Conservation (phyloP, 1,284 basidiomycete genomes). For the Tylopilus sp. region DNA sequence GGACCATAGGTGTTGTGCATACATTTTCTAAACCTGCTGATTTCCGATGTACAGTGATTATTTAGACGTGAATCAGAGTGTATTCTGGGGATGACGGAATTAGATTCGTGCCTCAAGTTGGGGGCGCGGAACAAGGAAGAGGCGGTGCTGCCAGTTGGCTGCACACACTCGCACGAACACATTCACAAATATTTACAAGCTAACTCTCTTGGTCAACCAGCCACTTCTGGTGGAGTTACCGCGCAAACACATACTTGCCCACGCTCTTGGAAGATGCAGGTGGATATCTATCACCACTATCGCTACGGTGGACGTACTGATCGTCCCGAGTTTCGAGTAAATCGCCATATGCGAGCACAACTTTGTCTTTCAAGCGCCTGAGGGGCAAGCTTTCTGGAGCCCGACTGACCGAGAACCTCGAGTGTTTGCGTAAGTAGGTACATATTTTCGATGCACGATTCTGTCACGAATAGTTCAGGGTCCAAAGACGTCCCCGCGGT, state of each 20-base stretch:
- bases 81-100: neutral
- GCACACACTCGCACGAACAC: conserved; percentile 10
- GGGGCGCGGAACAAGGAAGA: neutral
- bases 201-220: neutral
- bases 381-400: neutral
- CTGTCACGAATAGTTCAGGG: conserved; percentile 6
- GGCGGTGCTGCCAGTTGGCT: conserved; percentile 1
- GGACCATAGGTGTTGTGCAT: conserved; percentile 18
- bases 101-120: conserved; percentile 1
- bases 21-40: conserved; percentile 13
- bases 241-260: neutral
- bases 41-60: conserved; percentile 17
- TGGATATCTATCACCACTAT: neutral
- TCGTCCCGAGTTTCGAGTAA: conserved; percentile 10
- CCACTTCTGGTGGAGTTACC: neutral
- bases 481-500: neutral
- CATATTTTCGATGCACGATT: neutral
- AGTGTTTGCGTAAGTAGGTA: neutral
- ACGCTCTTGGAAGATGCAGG: neutral
- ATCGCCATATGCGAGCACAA: conserved; percentile 1
- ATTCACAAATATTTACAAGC: conserved; percentile 4
- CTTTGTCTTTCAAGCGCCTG: neutral
- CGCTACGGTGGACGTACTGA: too few relatives aligned
- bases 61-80: conserved; percentile 3
- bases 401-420: conserved; percentile 10